Base-by-base conservation (phyloP, 1,284 basidiomycete genomes). In the Pterulicium gracile region DNA sequence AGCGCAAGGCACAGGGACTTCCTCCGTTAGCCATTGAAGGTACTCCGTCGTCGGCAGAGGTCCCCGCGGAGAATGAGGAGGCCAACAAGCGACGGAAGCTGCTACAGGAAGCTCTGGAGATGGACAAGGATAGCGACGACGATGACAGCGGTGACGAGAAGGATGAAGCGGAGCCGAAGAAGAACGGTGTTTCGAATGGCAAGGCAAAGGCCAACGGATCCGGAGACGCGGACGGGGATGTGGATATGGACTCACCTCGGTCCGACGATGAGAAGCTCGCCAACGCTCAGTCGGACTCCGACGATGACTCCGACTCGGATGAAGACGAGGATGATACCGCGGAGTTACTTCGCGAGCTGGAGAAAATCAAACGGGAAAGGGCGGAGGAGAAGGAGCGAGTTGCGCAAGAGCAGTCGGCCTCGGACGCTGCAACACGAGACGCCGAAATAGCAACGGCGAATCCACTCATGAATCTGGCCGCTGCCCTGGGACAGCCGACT, bases 281-380 rank as follows among this genome's bases (percentile, higher is more conserved):
- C 7, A 32, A 32, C 10, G 27, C 7, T 32, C 10, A n/a, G 10
- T 32, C 27, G 7, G 27, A 32, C 27, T 32, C 27, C n/a, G 27
- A 32, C 27, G 27, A 32, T 32, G 7, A 7, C 40, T 56, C 54
- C 12, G 56, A 64, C 7, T 75, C 66, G 22, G 73, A 75, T 0
- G 81, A 87, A 23, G 86, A 87, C 12, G 90, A 95, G 57, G 92
- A 93, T 56, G 91, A 96, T 52, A 93, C 90, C 0, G 91, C 90
- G 0, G 92, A 94, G 57, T 71, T 97, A 19, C 70, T 97, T 54
- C 81, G 90, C 19, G 93, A 97, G 61, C 71, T 97, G 17, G 93
- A 93, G 64, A 95, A 93, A 67, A 96, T 96, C 56, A 96, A 95
- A 64, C 81, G 83, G 46, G 92, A 97, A 60, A 76, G 93, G 14